Base-by-base conservation (phyloP, 2,329 filamentous ascomycete genomes). In the Clonostachys sp. region DNA sequence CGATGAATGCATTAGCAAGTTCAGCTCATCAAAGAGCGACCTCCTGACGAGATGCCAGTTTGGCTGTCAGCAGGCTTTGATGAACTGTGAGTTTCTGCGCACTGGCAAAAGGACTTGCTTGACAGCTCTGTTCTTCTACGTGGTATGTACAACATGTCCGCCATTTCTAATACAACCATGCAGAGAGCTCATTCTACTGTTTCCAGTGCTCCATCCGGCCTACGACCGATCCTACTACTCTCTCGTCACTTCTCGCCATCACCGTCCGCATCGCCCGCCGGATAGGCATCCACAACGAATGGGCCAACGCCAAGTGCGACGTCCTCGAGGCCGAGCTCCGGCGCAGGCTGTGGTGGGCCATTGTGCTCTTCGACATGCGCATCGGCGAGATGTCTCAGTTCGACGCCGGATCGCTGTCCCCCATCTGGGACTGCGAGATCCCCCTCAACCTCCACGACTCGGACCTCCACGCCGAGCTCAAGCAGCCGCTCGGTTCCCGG, bases 321-420 rank as follows among this genome's bases (percentile, higher is more conserved):
- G 45, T 54, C 7, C 72, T 77, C 12, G 80, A 85, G 53, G 74
- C 72, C 3, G 81, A 86, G 60, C 72, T 84, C 67, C 74, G 80
- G 12, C 74, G 81, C 33, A 65, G 81, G 34, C 67, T 85, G 1
- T 85, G 81, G 81, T 85, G 81, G 81, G 68, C 77, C 0, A 61
- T 86, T 1, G 61, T 78, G 1, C 58, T 78, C 4, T 78, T 83
- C 47, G 83, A 86, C 53, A 60, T 62, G 42, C 78, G 82, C n/a
- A 70, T 81, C 13, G 63, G 73, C 52, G 80, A 84, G 52, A 57
- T 83, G 49, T 58, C 71, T 2, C 65, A 72, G 30, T 64, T 57
- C 38, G 64, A 63, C 10, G 50, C 53, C 5, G 50, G 61, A 0
- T 52, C 50, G 1, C 53, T 72, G 2, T 43, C 47, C 3, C 68